These are phyloP conservation scores for Harringtonia lauricola DNA, from an alignment of 2,329 filamentous ascomycete genomes.

Conservation along the genomic window DNA sequence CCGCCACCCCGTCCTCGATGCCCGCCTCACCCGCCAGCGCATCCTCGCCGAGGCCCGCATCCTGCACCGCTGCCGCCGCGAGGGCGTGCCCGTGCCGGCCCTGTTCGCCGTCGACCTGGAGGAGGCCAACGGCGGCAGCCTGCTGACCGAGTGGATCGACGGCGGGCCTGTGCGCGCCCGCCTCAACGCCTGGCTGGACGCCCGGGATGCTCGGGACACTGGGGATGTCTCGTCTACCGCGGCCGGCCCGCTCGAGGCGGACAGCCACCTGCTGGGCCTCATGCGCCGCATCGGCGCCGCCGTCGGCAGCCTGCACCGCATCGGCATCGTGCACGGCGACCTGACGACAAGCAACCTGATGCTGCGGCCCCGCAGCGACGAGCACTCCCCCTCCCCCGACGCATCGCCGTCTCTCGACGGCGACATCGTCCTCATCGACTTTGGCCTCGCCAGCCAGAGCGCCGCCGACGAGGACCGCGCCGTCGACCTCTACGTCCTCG, in stretches of 20 bases:
- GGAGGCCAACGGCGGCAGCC: conserved; percentile 22
- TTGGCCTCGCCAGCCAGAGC: conserved; percentile 77
- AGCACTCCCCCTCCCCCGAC: neutral
- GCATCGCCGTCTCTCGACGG: conserved; percentile 43
- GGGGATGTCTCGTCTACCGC: no score
- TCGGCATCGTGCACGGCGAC: conserved; percentile 89
- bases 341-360: conserved; percentile 97
- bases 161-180: conserved; percentile 59
- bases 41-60: conserved; percentile 84
- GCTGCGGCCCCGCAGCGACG: conserved; percentile 37
- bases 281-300: conserved; percentile 61
- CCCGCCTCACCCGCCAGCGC: conserved; percentile 73
- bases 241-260: conserved; percentile 17
- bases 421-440: conserved; percentile 85
- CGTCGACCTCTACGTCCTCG: conserved; percentile 91
- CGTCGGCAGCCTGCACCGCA: conserved; percentile 66
- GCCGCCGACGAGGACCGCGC: conserved; percentile 83
- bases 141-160: conserved; percentile 77
- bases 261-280: conserved; percentile 40
- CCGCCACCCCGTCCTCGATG: conserved; percentile 81
- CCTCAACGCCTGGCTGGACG: conserved; percentile 57
- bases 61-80: conserved; percentile 63
- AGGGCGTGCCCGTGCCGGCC: conserved; percentile 72
- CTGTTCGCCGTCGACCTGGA: conserved; percentile 58
- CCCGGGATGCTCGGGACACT: no score